These are phyloP conservation scores for Digitaria exilis DNA, from an alignment of 202 grass and related monocot genomes.

Conservation along the genomic window DNA sequence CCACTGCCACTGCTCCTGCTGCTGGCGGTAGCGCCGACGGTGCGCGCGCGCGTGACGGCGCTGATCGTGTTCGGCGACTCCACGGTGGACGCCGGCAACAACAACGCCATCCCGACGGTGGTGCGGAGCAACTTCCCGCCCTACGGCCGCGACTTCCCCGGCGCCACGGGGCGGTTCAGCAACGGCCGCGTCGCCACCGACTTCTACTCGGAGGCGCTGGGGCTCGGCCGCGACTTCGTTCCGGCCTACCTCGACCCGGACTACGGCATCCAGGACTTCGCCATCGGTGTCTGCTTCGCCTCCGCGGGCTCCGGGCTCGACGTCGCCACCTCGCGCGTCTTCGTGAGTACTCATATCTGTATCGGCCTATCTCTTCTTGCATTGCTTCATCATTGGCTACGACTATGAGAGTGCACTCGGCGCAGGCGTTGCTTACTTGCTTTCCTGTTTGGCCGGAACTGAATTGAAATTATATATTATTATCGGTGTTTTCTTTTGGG, in stretches of 20 bases:
- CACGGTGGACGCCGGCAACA: constrained; percentile 66
- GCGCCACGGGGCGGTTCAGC: constrained; percentile 67
- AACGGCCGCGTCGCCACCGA: constrained; percentile 65
- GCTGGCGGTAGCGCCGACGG: not conserved
- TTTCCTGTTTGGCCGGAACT: not conserved
- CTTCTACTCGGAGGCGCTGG: constrained; percentile 58
- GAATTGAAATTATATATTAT: too few species aligned
- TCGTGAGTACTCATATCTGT: constrained; percentile 28
- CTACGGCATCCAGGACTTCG: constrained; percentile 54
- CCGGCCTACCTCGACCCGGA: constrained; percentile 63
- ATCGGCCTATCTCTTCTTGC: not conserved
- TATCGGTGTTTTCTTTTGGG: not conserved
- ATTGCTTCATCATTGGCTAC: not conserved
- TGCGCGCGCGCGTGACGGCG: constrained; percentile 39
- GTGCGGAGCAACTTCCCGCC: constrained; percentile 55
- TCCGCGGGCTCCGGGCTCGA: constrained; percentile 70
- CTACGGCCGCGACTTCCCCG: constrained; percentile 64
- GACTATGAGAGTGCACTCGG: not conserved
- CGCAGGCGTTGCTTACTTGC: too few species aligned
- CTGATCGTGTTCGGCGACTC: constrained; percentile 71
- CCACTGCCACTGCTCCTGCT: not conserved
- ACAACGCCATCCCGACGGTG: constrained; percentile 41
- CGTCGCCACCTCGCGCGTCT: constrained; percentile 40
- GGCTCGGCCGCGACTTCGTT: constrained; percentile 47
- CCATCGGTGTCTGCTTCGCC: constrained; percentile 62